Evolutionary conservation across 2,329 filamentous ascomycete genomes (phyloP).

Genomic region (Claviceps arundinis): DNA sequence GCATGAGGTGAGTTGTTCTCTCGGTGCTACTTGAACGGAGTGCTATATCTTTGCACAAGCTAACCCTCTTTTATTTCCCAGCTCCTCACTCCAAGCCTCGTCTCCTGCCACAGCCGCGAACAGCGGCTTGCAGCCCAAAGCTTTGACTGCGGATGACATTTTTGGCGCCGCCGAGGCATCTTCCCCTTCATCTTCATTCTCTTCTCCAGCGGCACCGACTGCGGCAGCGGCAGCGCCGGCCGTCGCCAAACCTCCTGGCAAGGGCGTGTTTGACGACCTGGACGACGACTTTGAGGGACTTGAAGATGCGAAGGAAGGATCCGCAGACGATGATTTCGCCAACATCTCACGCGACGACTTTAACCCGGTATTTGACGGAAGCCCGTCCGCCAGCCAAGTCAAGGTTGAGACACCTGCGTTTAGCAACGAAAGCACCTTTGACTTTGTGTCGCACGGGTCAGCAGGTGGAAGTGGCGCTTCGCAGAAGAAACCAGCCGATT

Average conservation of each 20-base stretch:
- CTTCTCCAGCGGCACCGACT: not conserved
- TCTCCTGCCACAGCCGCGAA: slow-evolving; percentile 20
- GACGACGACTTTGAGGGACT: slow-evolving; percentile 73
- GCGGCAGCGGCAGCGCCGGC: not conserved
- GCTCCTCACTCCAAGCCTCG: slow-evolving; percentile 16
- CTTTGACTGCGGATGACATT: slow-evolving; percentile 26
- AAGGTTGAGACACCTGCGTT: slow-evolving; percentile 42
- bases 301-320: slow-evolving; percentile 71
- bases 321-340: slow-evolving; percentile 67
- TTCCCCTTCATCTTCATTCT: not conserved
- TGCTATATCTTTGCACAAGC: not conserved
- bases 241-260: slow-evolving; percentile 21
- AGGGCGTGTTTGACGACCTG: slow-evolving; percentile 57
- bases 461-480: slow-evolving; percentile 20
- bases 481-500: slow-evolving; percentile 28
- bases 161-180: slow-evolving; percentile 21
- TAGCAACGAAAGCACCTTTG: slow-evolving; percentile 42
- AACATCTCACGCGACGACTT: slow-evolving; percentile 66
- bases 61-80: slow-evolving; percentile 3
- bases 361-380: slow-evolving; percentile 69
- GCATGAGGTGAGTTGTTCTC: slow-evolving; percentile 13
- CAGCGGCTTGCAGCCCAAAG: slow-evolving; percentile 14
- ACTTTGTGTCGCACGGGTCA: slow-evolving; percentile 35
- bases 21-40: no score
- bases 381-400: slow-evolving; percentile 38